Base-by-base conservation (phyloP, 768 basidiomycete genomes). In the Trametes cingulata region DNA sequence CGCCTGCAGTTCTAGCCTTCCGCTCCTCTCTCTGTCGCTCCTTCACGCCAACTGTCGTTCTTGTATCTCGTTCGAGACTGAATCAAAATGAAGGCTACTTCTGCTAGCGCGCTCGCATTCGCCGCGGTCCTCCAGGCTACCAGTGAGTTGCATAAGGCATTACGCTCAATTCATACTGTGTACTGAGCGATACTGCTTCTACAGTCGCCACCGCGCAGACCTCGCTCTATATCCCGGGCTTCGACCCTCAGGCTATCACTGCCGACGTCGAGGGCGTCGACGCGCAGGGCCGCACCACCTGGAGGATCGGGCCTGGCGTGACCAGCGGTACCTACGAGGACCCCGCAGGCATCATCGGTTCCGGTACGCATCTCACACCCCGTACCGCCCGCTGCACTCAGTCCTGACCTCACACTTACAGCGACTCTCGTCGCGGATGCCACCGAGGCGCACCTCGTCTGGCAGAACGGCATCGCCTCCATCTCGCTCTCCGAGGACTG, bases 351-450 rank as follows among this genome's bases (percentile, higher is more conserved):
- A 77, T 52, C 43, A 65, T n/a, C 7, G 77, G 76, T n/a, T 78
- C 78, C 46, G 77, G 75, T 79, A 61, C 22, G 73, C 66, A 17
- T 25, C 9, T 3, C 29, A 17, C 8, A 15, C 19, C 22, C 8
- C 2, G 2, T 12, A n/a, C n/a, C 2, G 9, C 35, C 22, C 7
- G 4, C 6, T 20, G 3, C 33, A 29, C 35, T 25, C 2, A 8
- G 14, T 17, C 8, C 7, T 27, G 2, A 25, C 29, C 9, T 13
- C 27, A 37, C 24, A 35, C 49, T 10, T 24, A 15, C 60, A 81
- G 80, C 75, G 7, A 80, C 79, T 0, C 73, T 82, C n/a, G 73
- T 80, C 45, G 75, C 77, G 64, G 80, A 77, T 12, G 64, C 79
- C 1, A 68, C 68, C 52, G 74, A 74, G 45, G 79, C 76, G 14